phyloP scores from a whole-genome alignment of 768 basidiomycete species.

The Zangia roseola region DNA sequence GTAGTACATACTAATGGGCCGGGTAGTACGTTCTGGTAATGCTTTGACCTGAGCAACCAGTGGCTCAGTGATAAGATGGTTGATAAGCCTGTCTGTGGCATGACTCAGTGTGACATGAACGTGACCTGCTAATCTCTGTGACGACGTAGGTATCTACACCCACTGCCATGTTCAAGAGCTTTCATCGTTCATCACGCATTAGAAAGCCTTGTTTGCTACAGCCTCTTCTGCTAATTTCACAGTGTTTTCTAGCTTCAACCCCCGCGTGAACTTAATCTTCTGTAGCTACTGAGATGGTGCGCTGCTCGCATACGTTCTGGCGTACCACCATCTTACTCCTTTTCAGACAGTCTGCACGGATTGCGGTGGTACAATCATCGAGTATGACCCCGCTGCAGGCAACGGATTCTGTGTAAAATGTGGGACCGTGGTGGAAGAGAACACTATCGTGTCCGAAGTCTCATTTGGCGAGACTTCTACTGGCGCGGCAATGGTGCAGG shows the following conservation, averaged over 20 bases:
- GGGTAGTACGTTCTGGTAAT: too few species aligned
- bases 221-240: not conserved
- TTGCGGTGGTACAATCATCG: constrained; percentile 82
- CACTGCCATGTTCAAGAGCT: not conserved
- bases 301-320: not conserved
- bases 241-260: too few species aligned
- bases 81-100: too few species aligned
- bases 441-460: constrained; percentile 90
- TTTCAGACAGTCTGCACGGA: constrained; percentile 64
- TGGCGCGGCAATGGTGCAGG: constrained; percentile 95
- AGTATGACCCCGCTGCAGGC: constrained; percentile 81
- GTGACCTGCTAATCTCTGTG: constrained; percentile 3
- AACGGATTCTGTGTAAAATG: constrained; percentile 85
- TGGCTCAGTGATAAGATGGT: constrained; percentile 7
- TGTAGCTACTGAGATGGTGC: constrained; percentile 14
- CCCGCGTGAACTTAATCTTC: not conserved
- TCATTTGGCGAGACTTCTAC: constrained; percentile 91
- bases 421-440: constrained; percentile 90
- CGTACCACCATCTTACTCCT: not conserved
- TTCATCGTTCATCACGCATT: not conserved
- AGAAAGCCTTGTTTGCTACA: not conserved
- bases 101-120: constrained; percentile 7
- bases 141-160: too few species aligned
- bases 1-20: not conserved
- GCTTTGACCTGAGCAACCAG: too few species aligned